Percentiles rank a stretch among this genome's conserved stretches.
These are phyloP conservation scores for Royoungia palumana DNA, from an alignment of 768 basidiomycete species.

Conservation along the genomic window DNA sequence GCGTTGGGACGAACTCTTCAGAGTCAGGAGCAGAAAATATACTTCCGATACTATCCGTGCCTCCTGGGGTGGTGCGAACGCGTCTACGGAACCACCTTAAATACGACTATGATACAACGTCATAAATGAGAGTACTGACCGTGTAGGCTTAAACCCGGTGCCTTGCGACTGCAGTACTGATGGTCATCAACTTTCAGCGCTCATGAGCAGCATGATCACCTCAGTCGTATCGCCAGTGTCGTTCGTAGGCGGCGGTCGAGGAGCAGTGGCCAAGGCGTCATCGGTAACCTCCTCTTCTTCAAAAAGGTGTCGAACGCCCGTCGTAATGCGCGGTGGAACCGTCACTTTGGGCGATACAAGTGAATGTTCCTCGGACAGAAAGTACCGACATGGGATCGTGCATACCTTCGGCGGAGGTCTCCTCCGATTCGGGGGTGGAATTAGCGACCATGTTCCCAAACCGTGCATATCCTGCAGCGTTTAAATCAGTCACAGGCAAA, in stretches of 20 bases:
- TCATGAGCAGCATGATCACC: neutral
- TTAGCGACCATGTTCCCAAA: slow-evolving; percentile 52
- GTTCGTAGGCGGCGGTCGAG: slow-evolving; percentile 30
- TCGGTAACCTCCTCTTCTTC: slow-evolving; percentile 43
- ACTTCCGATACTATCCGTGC: slow-evolving; percentile 22
- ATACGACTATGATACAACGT: neutral
- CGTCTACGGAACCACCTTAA: slow-evolving; percentile 27
- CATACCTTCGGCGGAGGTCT: slow-evolving; percentile 29
- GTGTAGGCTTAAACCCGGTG: slow-evolving; percentile 42
- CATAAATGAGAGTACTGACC: slow-evolving; percentile 33
- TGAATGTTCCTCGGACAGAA: slow-evolving; percentile 2
- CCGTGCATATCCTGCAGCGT: slow-evolving; percentile 58
- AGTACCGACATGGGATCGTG: neutral
- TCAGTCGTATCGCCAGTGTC: neutral
- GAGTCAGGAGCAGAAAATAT: slow-evolving; percentile 46
- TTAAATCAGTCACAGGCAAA: slow-evolving; percentile 1
- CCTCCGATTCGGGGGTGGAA: slow-evolving; percentile 10
- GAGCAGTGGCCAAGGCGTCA: slow-evolving; percentile 60
- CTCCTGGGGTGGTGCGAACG: slow-evolving; percentile 33
- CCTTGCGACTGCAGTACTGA: neutral
- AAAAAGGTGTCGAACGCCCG: slow-evolving; percentile 7
- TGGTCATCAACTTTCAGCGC: neutral
- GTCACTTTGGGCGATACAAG: slow-evolving; percentile 3
- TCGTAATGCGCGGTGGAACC: neutral
- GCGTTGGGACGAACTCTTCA: slow-evolving; percentile 63